A percentile compares a stretch with the other conserved stretches of the same genome.
Evolutionary conservation across 371 early-diverging fungal genomes (phyloP).

Genomic region (Phascolomyces articulosus): DNA sequence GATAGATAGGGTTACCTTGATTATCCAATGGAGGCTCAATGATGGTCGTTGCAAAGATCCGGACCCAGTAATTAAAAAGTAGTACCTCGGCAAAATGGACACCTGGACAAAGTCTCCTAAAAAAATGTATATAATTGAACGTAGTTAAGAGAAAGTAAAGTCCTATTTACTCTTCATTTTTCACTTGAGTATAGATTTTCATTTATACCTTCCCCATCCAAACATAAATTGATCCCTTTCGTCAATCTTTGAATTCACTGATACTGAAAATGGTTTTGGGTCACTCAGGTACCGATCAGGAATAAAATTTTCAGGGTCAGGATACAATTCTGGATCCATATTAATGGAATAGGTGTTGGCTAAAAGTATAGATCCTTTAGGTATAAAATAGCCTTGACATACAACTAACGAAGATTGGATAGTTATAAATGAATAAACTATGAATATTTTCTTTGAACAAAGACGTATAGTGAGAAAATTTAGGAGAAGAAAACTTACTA

Average conservation of each 20-base stretch:
- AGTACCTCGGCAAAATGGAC: constrained; percentile 2
- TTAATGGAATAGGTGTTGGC: constrained; percentile 12
- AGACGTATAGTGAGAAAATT: neutral
- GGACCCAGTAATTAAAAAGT: constrained; percentile 5
- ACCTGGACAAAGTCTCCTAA: constrained; percentile 1
- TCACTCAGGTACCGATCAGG: constrained; percentile 20
- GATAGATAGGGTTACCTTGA: neutral
- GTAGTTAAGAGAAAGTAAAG: too few species aligned
- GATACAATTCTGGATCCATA: neutral
- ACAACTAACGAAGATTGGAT: constrained; percentile 4
- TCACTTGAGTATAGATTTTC: neutral
- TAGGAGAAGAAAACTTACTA: constrained; percentile 6
- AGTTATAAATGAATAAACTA: neutral
- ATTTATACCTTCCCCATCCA: constrained; percentile 13
- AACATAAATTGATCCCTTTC: constrained; percentile 13
- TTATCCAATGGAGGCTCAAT: constrained; percentile 6
- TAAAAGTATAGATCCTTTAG: constrained; percentile 6
- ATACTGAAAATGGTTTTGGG: constrained; percentile 2
- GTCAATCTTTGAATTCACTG: constrained; percentile 8
- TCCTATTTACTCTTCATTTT: neutral
- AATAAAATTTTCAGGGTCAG: constrained; percentile 9
- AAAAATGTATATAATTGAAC: neutral
- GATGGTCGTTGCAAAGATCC: neutral
- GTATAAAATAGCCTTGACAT: constrained; percentile 16
- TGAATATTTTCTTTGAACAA: neutral